Evolutionary conservation across 139 green algal genomes (phyloP), one percentile per base, ranked within the genome.

Genomic region (Chlorella ohadii): DNA sequence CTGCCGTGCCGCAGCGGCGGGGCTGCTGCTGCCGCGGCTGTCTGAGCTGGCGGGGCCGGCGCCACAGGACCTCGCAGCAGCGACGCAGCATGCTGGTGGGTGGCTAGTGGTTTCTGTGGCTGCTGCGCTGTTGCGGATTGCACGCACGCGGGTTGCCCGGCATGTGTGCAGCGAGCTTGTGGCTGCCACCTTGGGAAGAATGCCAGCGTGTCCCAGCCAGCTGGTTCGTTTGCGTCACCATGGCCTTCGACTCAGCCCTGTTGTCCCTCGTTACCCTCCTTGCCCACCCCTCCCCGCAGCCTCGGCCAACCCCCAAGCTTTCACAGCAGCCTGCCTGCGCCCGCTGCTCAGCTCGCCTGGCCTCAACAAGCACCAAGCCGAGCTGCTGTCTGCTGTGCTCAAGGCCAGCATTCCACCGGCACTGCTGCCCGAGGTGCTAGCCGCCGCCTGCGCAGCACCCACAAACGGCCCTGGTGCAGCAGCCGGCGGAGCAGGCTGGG

Each of bases 21-120:
- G 63, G 3, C 23, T 83, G 63, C 63, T 74, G 78, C 78, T 83
- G 78, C 78, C 78, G 31, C 78, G 78, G 20, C 63, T 74, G 61
- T 27, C 31, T 28, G 39, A 1, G 39, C n/a, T 83, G 39, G 63
- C 44, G n/a, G 78, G 28, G 15, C 38, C 63, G 0, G 63, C 78
- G 20, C 56, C 63, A 28, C 78, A 63, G 0, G 78, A 83, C 78
- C 61, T 83, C 41, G 78, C 78, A 0, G 78, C 61, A 0, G 63
- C 78, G 4, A 27, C 36, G 19, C 39, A 64, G 78, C 78, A 83
- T 27, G 39, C 72, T 2, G 78, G 77, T 74, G 61, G 12, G 77
- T 59, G 63, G 59, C 28, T 9, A 7, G 16, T n/a, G 22, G 23
- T 9, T 66, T 20, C 59, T 31, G 59, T 28, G 59, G 23, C 59